Percentiles rank a stretch among this genome's conserved stretches.
phyloP scores from a whole-genome alignment of 805 yeast genomes.

The Saturnispora mendoncae region DNA sequence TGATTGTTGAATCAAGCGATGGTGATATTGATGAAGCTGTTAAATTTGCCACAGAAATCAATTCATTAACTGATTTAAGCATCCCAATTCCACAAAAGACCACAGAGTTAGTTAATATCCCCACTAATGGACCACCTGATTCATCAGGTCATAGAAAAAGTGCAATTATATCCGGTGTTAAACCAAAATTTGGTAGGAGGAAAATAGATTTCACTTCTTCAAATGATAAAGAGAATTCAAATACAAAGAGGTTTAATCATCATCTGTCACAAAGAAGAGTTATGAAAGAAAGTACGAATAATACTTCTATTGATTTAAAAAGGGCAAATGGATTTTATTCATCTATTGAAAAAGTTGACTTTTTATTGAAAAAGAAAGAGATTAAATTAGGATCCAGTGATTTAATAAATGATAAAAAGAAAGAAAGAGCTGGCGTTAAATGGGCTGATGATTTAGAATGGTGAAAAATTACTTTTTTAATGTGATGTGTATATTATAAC shows the following conservation, averaged over 20 bases:
- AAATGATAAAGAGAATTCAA: conserved; percentile 2
- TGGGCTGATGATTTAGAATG: conserved; percentile 28
- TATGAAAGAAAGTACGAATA: conserved; percentile 2
- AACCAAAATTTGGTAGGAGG: conserved; percentile 17
- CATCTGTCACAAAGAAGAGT: conserved; percentile 6
- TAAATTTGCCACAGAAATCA: conserved; percentile 59
- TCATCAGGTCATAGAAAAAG: conserved; percentile 26
- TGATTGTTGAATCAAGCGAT: conserved; percentile 53
- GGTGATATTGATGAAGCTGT: conserved; percentile 58
- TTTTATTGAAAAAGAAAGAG: conserved; percentile 13
- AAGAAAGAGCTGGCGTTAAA: conserved; percentile 20
- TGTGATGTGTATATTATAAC: neutral
- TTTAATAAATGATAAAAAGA: neutral
- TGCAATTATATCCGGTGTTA: conserved; percentile 29
- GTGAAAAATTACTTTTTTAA: conserved; percentile 13
- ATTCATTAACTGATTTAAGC: conserved; percentile 53
- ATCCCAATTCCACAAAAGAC: conserved; percentile 51
- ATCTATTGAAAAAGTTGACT: conserved; percentile 21
- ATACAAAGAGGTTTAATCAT: conserved; percentile 3
- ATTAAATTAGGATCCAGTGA: neutral
- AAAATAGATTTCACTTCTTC: neutral
- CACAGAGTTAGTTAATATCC: conserved; percentile 53
- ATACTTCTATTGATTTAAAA: neutral
- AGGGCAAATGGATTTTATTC: conserved; percentile 26
- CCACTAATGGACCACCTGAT: conserved; percentile 31